Evolutionary conservation across 2,329 filamentous ascomycete genomes (phyloP), one percentile per base, ranked within the genome.

Genomic region (Cladosporium sp.): DNA sequence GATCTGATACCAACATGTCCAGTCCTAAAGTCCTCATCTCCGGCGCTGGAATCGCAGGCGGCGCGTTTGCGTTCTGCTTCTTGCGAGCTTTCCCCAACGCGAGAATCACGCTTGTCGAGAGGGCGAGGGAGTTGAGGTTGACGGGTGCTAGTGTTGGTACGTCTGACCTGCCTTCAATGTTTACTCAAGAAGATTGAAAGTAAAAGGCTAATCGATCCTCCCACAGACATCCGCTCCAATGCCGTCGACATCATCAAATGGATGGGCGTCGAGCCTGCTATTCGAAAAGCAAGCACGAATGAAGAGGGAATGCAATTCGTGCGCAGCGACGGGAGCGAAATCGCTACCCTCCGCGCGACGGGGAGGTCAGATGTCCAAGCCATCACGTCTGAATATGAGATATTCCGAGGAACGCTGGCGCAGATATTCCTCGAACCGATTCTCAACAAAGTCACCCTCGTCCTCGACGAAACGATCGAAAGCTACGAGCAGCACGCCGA

Each of bases 71-170:
- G 62, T 62, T 43, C 66, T 58, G 53, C 61, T 71, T 18, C 55
- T 61, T 6, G 60, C n/a, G 58, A 24, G 52, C 64, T 12, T 56
- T 61, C 56, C 60, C 58, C 27, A 59, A 59, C 7, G 54, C 58
- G 5, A 52, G 59, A 4, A 68, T 75, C 55, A 75, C 73, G 3
- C 60, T 77, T 32, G 56, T 77, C 13, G 74, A 77, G 50, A 70
- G 71, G 15, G 68, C 69, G 1, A 54, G 70, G 0, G 43, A 54
- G 13, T 66, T 70, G 12, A 65, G 72, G 11, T 63, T 61, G 3
- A 68, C 69, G 19, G 74, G 74, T 2, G 72, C 74, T 52, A 67
- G 72, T 17, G 61, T 77, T 36, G 41, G 41, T 32, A 5, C 13
- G 27, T 19, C 29, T 24, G 9, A 11, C 30, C n/a, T n/a, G 30